These are phyloP conservation scores for Apiospora arundinis DNA, from an alignment of 2,329 filamentous ascomycete genomes.

Conservation along the genomic window DNA sequence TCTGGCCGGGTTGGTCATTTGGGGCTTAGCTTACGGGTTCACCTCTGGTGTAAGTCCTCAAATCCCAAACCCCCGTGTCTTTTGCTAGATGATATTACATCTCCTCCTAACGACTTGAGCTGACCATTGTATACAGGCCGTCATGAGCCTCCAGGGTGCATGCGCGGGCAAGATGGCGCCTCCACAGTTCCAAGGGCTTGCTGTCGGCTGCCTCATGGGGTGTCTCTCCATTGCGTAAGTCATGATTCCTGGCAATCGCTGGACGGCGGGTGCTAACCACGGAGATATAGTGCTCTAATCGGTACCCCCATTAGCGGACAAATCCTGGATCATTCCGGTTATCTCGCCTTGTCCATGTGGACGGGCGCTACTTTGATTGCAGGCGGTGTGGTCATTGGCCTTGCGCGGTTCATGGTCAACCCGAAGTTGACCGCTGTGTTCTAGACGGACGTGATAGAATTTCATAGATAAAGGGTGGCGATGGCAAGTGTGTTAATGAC, in stretches of 20 bases:
- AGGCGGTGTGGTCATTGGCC: constrained; percentile 34
- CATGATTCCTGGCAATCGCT: not conserved
- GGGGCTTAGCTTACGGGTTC: constrained; percentile 52
- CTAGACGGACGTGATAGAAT: not conserved
- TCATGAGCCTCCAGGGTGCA: constrained; percentile 52
- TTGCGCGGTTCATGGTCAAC: not conserved
- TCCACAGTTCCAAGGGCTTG: constrained; percentile 45
- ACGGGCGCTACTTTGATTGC: constrained; percentile 41
- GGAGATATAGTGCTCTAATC: constrained; percentile 42
- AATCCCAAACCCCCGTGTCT: no score
- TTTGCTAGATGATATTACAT: not conserved
- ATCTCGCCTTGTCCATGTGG: constrained; percentile 47
- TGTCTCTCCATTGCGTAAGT: constrained; percentile 50
- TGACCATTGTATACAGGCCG: constrained; percentile 41
- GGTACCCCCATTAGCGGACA: constrained; percentile 50
- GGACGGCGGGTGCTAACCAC: not conserved
- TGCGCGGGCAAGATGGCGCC: constrained; percentile 51
- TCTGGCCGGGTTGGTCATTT: constrained; percentile 51
- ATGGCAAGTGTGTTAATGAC: no score
- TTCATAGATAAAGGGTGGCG: no score
- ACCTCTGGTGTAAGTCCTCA: constrained; percentile 46
- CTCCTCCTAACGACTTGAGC: not conserved
- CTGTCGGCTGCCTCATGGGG: constrained; percentile 49
- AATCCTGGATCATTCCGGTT: constrained; percentile 45
- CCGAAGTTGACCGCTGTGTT: not conserved